These are phyloP conservation scores for Francoa sonchifolia DNA, from an alignment of 441 rosid species.

Conservation along the genomic window DNA sequence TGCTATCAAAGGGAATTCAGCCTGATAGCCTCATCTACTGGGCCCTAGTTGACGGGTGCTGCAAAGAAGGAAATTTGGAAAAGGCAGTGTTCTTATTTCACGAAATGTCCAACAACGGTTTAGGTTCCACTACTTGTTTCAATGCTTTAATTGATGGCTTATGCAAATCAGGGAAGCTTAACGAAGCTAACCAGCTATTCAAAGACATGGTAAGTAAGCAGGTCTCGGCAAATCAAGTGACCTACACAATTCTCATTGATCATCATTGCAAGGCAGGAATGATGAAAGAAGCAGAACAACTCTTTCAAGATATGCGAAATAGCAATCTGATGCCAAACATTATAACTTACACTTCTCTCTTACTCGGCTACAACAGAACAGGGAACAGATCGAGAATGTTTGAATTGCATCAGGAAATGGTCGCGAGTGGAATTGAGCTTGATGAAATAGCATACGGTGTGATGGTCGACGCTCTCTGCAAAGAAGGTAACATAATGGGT, in stretches of 20 bases:
- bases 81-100: constrained; percentile 30
- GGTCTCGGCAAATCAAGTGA: constrained; percentile 33
- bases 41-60: constrained; percentile 42
- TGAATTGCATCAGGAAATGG: constrained; percentile 31
- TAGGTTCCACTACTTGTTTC: constrained; percentile 26
- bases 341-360: constrained; percentile 34
- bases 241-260: constrained; percentile 46
- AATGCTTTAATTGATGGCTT: constrained; percentile 40
- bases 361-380: constrained; percentile 29
- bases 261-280: constrained; percentile 34
- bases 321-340: constrained; percentile 29
- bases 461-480: constrained; percentile 26
- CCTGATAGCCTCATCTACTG: constrained; percentile 44
- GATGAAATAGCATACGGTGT: constrained; percentile 36
- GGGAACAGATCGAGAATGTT: constrained; percentile 33
- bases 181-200: constrained; percentile 20
- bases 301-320: constrained; percentile 31
- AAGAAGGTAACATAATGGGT: constrained; percentile 36
- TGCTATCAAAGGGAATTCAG: constrained; percentile 30
- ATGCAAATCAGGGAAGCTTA: constrained; percentile 30
- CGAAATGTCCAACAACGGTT: constrained; percentile 29
- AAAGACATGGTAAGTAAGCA: constrained; percentile 24
- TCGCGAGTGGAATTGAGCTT: constrained; percentile 37
- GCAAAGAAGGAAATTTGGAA: constrained; percentile 34
- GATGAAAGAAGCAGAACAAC: constrained; percentile 32